phyloP scores from a whole-genome alignment of 1,284 basidiomycete genomes.

The Heliocybe sulcata region DNA sequence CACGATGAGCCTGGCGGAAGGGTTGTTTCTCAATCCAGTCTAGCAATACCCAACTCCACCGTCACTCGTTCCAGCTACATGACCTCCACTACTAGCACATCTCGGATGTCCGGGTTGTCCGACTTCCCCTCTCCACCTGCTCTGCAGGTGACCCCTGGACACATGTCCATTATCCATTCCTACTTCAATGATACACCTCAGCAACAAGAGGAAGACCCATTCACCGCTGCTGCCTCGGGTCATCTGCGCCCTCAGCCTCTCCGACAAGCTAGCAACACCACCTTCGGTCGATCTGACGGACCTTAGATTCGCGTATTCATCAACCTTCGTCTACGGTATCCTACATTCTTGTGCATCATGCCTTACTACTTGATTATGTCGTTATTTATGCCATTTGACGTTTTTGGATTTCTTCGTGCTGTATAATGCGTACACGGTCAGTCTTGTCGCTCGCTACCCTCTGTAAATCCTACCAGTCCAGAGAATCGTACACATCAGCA shows the following conservation, averaged over 20 bases:
- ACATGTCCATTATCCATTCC: constrained; percentile 36
- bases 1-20: constrained; percentile 8
- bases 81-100: constrained; percentile 50
- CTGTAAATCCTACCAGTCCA: neutral
- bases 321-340: neutral
- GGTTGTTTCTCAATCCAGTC: constrained; percentile 23
- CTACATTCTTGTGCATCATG: neutral
- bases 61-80: constrained; percentile 55
- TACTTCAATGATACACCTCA: constrained; percentile 29
- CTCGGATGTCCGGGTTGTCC: constrained; percentile 64
- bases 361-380: neutral
- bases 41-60: constrained; percentile 31
- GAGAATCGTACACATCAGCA: neutral
- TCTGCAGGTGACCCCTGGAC: constrained; percentile 24
- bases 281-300: neutral
- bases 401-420: neutral
- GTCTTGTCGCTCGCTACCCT: neutral
- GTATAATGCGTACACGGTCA: neutral
- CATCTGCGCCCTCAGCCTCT: neutral
- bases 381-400: neutral
- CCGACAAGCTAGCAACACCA: neutral
- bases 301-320: neutral
- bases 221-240: neutral
- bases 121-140: constrained; percentile 63
- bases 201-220: constrained; percentile 4